These are phyloP conservation scores for Trichoderma sp. DNA, from an alignment of 2,329 filamentous ascomycete genomes.

Conservation along the genomic window DNA sequence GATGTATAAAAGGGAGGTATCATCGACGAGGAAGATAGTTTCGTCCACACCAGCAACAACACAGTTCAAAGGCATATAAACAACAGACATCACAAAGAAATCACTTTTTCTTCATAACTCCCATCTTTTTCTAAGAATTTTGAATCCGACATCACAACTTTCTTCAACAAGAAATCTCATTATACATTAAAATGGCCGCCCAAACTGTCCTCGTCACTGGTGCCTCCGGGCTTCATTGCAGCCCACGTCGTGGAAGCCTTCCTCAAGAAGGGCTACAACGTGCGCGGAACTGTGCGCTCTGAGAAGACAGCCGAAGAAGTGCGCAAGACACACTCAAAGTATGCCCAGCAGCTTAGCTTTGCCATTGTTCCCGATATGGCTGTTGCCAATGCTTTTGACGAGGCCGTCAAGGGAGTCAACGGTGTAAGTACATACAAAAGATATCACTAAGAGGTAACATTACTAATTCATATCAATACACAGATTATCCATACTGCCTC, in stretches of 20 bases:
- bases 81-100: neutral
- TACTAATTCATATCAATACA: neutral
- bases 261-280: neutral
- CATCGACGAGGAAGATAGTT: neutral
- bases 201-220: neutral
- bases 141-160: neutral
- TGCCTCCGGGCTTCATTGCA: neutral
- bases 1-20: neutral
- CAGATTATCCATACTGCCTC: neutral
- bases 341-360: neutral
- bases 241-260: neutral
- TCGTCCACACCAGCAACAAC: neutral
- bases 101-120: neutral
- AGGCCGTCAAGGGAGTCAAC: neutral
- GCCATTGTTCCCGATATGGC: neutral
- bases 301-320: neutral
- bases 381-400: neutral
- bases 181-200: neutral
- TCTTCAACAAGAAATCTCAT: neutral
- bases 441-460: rapidly evolving
- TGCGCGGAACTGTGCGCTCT: neutral
- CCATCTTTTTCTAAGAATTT: neutral
- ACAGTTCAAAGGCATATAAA: neutral
- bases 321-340: neutral
- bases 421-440: neutral